These are phyloP conservation scores for Pinus taeda DNA, from an alignment of 75 land plant species.

Conservation along the genomic window DNA sequence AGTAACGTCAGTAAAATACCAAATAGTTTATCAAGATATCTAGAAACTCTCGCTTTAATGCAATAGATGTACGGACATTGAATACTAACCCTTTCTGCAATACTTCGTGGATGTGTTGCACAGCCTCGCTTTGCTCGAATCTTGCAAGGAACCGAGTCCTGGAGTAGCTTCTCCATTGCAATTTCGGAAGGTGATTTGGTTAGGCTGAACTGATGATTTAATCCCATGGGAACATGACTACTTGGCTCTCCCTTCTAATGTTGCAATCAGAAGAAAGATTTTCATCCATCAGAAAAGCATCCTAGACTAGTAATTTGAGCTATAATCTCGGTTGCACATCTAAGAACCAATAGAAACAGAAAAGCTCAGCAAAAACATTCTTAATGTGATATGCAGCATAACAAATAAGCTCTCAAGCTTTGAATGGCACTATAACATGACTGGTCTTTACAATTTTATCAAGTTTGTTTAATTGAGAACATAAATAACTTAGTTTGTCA, in stretches of 20 bases:
- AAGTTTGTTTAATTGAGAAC: background rate
- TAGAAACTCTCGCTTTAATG: no score
- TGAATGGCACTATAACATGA: no score
- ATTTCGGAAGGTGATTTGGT: slow-evolving; percentile 45
- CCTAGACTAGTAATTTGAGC: background rate
- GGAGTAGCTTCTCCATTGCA: slow-evolving; percentile 58
- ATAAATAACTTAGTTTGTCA: background rate
- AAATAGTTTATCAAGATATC: background rate
- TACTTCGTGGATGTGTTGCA: slow-evolving; percentile 92
- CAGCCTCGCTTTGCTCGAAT: slow-evolving; percentile 86
- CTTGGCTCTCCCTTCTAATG: slow-evolving; percentile 27
- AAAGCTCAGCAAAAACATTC: background rate
- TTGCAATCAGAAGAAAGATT: background rate
- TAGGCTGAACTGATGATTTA: slow-evolving; percentile 55
- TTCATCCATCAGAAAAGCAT: background rate
- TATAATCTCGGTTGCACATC: background rate
- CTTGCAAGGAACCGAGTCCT: slow-evolving; percentile 74
- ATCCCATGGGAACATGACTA: slow-evolving; percentile 9
- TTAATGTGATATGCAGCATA: background rate
- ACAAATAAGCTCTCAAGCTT: background rate
- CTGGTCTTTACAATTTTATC: background rate
- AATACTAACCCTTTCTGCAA: slow-evolving; percentile 74
- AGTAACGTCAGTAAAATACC: background rate
- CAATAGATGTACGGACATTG: background rate
- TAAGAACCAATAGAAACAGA: background rate